Evolutionary conservation across 257 asterid genomes (phyloP).

Genomic region (Prunella vulgaris): DNA sequence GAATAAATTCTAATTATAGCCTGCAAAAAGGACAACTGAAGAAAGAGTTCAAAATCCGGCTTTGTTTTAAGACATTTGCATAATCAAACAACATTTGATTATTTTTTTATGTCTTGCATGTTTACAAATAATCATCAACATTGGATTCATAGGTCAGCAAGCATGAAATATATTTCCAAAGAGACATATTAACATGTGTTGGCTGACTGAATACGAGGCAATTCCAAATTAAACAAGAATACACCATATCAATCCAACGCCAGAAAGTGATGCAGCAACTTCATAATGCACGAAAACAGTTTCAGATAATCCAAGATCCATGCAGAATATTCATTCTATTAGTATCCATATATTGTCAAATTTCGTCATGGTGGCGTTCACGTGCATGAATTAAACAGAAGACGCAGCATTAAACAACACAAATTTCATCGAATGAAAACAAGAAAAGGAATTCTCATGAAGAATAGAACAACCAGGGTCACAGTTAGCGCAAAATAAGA

Average conservation of each 20-base stretch:
- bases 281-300: conserved; percentile 10
- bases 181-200: background rate
- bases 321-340: too few species aligned
- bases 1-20: too few species aligned
- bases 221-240: background rate
- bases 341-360: background rate
- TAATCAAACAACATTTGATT: too few species aligned
- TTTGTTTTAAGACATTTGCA: too few species aligned
- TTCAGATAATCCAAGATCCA: background rate
- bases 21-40: too few species aligned
- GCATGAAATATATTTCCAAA: background rate
- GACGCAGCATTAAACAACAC: conserved; percentile 13
- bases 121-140: too few species aligned
- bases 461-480: conserved; percentile 7
- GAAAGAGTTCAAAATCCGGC: too few species aligned
- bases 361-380: background rate
- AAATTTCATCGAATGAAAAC: conserved; percentile 6
- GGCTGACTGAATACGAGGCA: too few species aligned
- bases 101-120: too few species aligned
- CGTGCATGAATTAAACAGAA: background rate
- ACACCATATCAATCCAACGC: background rate
- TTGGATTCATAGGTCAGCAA: conserved; percentile 10
- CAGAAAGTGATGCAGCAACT: conserved; percentile 12
- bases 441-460: conserved; percentile 11
- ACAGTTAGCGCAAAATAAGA: conserved; percentile 8